These are phyloP conservation scores for Coemansia aciculifera DNA, from an alignment of 192 early-diverging fungal genomes.

Conservation along the genomic window DNA sequence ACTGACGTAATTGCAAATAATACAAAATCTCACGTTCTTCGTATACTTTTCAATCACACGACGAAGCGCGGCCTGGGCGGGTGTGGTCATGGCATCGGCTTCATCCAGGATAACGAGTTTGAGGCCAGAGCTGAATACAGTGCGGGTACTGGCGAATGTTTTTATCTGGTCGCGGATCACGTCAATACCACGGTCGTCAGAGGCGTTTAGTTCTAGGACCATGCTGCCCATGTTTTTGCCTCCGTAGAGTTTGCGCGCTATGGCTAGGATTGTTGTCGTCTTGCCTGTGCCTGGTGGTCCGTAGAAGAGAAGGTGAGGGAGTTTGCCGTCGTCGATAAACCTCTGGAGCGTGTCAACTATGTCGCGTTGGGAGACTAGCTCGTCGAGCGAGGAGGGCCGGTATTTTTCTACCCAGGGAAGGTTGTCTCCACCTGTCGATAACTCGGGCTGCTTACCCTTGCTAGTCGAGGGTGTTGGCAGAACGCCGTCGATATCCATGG, in stretches of 20 bases:
- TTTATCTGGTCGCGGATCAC: slow-evolving; percentile 98
- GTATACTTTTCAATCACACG: slow-evolving; percentile 99
- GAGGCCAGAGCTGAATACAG: slow-evolving; percentile 88
- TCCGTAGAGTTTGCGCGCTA: slow-evolving; percentile 80
- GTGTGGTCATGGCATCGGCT: slow-evolving; percentile 93
- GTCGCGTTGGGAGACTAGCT: slow-evolving; percentile 91
- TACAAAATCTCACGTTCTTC: slow-evolving; percentile 95
- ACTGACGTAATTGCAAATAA: slow-evolving; percentile 98
- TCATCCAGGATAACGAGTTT: slow-evolving; percentile 98
- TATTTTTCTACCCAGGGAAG: slow-evolving; percentile 94
- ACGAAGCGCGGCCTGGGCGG: slow-evolving; percentile 89
- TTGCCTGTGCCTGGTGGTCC: slow-evolving; percentile 98
- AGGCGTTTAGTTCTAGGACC: slow-evolving; percentile 97
- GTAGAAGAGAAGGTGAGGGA: slow-evolving; percentile 97
- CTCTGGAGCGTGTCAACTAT: slow-evolving; percentile 87
- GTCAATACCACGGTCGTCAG: slow-evolving; percentile 97
- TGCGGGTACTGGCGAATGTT: slow-evolving; percentile 94
- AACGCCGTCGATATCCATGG: slow-evolving; percentile 48
- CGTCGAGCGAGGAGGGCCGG: slow-evolving; percentile 80
- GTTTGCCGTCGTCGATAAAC: slow-evolving; percentile 88
- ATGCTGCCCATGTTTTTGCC: slow-evolving; percentile 80
- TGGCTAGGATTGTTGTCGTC: slow-evolving; percentile 94
- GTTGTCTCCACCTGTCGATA: slow-evolving; percentile 13
- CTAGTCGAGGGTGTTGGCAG: slow-evolving; percentile 1
- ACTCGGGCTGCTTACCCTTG: slow-evolving; percentile 51